Conservation (phyloP, 257 asterid genomes). For the Knoxia roxburghii region DNA sequence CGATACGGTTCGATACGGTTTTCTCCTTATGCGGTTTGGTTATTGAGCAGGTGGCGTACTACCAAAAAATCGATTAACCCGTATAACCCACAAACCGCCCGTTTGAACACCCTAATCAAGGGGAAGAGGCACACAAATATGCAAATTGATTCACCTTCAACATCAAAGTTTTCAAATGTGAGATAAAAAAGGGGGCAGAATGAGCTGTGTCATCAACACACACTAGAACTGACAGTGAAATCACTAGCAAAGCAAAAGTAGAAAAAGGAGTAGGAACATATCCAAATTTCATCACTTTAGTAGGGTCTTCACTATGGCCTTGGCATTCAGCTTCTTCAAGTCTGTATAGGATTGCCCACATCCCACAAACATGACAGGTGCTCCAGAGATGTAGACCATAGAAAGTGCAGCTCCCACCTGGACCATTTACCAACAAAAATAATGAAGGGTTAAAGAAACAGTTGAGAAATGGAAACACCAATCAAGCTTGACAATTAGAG, state of each 20-base stretch:
- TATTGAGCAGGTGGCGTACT: too few relatives aligned
- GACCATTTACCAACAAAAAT: conserved; percentile 1
- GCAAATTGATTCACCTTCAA: conserved; percentile 27
- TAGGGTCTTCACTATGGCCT: conserved; percentile 88
- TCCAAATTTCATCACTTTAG: conserved; percentile 40
- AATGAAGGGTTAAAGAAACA: neutral
- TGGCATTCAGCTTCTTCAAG: conserved; percentile 90
- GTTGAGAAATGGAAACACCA: neutral
- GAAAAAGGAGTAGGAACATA: neutral
- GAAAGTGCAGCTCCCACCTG: conserved; percentile 98
- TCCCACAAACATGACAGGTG: conserved; percentile 95
- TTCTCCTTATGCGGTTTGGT: too few relatives aligned
- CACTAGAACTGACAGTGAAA: conserved; percentile 7
- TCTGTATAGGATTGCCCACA: conserved; percentile 96
- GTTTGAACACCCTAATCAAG: too few relatives aligned
- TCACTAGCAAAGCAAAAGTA: neutral
- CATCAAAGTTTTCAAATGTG: conserved; percentile 24
- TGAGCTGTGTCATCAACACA: neutral
- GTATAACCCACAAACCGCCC: too few relatives aligned
- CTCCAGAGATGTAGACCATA: conserved; percentile 93
- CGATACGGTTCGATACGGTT: too few relatives aligned
- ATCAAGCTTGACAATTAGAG: neutral
- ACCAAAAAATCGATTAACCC: too few relatives aligned
- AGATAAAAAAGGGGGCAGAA: conserved; percentile 32
- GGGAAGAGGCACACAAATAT: too few relatives aligned